Percentiles rank a stretch among this genome's conserved stretches.
These are phyloP conservation scores for Penicillium salamii DNA, from an alignment of 495 filamentous ascomycete genomes.

Conservation along the genomic window DNA sequence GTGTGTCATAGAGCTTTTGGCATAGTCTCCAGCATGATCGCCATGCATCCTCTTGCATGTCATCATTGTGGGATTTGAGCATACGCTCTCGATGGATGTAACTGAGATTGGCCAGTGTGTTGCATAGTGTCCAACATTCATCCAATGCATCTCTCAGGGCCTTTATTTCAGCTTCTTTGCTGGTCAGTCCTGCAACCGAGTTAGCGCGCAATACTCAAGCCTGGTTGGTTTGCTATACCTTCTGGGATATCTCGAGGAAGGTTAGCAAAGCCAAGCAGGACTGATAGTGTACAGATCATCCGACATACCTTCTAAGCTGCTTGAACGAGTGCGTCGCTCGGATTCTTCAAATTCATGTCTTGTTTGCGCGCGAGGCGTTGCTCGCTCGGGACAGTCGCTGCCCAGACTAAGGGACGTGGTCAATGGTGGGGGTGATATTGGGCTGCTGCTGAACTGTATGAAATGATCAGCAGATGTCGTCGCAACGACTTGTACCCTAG, in stretches of 20 bases:
- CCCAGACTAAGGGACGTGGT: slow-evolving; percentile 65
- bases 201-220: slow-evolving; percentile 14
- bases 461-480: slow-evolving; percentile 7
- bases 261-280: slow-evolving; percentile 17
- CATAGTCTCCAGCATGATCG: slow-evolving; percentile 89
- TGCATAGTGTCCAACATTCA: slow-evolving; percentile 94
- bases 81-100: slow-evolving; percentile 78
- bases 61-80: slow-evolving; percentile 63
- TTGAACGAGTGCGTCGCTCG: slow-evolving; percentile 44
- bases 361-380: slow-evolving; percentile 81
- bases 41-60: slow-evolving; percentile 82
- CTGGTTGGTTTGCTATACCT: slow-evolving; percentile 13
- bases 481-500: neutral
- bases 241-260: slow-evolving; percentile 44
- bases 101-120: slow-evolving; percentile 81
- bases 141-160: slow-evolving; percentile 73
- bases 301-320: slow-evolving; percentile 68
- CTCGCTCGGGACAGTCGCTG: slow-evolving; percentile 62
- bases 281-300: neutral
- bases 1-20: slow-evolving; percentile 78
- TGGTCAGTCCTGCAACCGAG: slow-evolving; percentile 25
- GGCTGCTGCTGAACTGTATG: slow-evolving; percentile 29
- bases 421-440: slow-evolving; percentile 62
- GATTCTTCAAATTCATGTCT: slow-evolving; percentile 64
- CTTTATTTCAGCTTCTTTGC: slow-evolving; percentile 62